Conservation (phyloP, 2,329 filamentous ascomycete species). For the Exophiala sp. region DNA sequence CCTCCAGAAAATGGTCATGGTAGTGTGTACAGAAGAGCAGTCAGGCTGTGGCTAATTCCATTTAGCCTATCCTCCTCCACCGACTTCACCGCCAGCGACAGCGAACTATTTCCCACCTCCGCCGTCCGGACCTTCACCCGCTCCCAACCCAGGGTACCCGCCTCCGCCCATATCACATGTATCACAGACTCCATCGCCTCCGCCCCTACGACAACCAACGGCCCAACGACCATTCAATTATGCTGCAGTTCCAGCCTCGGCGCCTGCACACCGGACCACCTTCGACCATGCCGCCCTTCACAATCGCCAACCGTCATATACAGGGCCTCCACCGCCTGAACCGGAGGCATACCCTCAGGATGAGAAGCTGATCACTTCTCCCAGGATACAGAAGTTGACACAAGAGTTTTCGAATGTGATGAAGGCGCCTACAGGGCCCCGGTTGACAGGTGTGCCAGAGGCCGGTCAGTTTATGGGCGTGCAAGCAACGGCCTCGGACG, state of each 20-base stretch:
- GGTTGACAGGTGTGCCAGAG: constrained; percentile 41
- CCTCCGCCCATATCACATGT: constrained; percentile 21
- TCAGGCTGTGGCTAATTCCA: constrained; percentile 4
- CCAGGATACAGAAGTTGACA: constrained; percentile 15
- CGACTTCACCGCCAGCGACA: constrained; percentile 18
- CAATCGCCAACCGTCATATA: constrained; percentile 21
- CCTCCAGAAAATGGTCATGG: constrained; percentile 22
- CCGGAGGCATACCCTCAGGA: constrained; percentile 1
- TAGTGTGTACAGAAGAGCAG: constrained; percentile 1
- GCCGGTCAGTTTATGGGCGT: constrained; percentile 62
- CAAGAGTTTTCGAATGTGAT: constrained; percentile 23
- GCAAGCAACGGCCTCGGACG: constrained; percentile 62
- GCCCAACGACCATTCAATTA: constrained; percentile 26
- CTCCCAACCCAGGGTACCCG: constrained; percentile 21
- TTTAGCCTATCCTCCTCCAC: constrained; percentile 31
- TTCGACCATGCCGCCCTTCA: constrained; percentile 25
- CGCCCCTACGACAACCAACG: constrained; percentile 25
- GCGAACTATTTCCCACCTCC: constrained; percentile 28
- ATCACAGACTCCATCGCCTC: constrained; percentile 20
- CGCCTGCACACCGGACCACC: constrained; percentile 25
- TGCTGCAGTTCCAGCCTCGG: constrained; percentile 25
- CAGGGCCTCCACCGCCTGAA: constrained; percentile 10
- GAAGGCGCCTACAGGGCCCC: constrained; percentile 15
- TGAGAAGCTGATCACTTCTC: constrained; percentile 12
- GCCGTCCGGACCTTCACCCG: constrained; percentile 28